Conservation (phyloP, 2,329 filamentous ascomycete genomes). For the Talaromyces pinophilus region DNA sequence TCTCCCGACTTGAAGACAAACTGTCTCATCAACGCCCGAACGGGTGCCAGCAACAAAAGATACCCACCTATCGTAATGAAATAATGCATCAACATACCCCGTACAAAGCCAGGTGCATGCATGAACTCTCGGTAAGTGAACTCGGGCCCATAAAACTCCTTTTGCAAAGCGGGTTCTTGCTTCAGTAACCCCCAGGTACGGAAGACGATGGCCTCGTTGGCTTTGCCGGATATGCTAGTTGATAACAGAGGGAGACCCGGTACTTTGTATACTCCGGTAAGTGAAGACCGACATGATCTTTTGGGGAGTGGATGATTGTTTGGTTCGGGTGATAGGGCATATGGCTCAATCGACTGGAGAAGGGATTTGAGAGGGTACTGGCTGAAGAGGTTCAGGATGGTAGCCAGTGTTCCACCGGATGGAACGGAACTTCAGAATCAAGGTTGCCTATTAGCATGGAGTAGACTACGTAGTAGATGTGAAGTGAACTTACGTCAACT, state of each 20-base stretch:
- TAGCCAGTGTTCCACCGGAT: conserved; percentile 13
- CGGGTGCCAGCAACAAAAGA: background rate
- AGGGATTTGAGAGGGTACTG: conserved; percentile 5
- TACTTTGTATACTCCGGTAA: background rate
- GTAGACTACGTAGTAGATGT: background rate
- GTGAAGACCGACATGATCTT: background rate
- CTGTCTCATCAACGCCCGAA: background rate
- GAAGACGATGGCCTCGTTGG: conserved; percentile 4
- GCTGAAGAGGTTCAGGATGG: conserved; percentile 4
- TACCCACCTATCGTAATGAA: background rate
- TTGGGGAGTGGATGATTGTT: background rate
- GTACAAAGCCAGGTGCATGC: conserved; percentile 7
- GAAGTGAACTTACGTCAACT: background rate
- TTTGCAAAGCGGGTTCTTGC: background rate
- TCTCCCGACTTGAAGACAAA: background rate
- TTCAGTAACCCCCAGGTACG: conserved; percentile 8
- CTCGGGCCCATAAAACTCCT: background rate
- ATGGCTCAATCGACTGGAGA: conserved; percentile 4
- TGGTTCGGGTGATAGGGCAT: background rate
- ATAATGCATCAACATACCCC: conserved; percentile 13
- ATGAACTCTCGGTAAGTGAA: conserved; percentile 9
- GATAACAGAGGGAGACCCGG: conserved; percentile 2
- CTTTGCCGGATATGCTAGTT: conserved; percentile 11
- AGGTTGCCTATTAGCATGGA: background rate
- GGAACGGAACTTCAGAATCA: background rate